These are phyloP conservation scores for Erodium maritimum DNA, from an alignment of 345 rosid species.

Conservation along the genomic window DNA sequence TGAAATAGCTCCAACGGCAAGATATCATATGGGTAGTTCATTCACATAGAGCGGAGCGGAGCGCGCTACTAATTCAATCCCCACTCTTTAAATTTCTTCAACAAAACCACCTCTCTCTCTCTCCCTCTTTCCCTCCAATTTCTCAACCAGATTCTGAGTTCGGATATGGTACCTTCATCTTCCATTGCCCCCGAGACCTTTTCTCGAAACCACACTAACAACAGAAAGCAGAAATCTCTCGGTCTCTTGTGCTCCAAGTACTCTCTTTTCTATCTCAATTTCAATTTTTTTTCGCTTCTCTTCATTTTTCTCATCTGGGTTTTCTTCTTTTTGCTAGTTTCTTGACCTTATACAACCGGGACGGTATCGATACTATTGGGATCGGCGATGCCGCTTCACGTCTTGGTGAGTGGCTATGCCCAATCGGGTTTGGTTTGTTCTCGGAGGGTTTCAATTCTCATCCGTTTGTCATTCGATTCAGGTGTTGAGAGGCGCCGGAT, in stretches of 20 bases:
- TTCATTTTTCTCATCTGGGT: neutral
- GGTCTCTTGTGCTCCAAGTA: slow-evolving; percentile 89
- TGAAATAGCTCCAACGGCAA: too few species aligned
- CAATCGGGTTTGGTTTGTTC: neutral
- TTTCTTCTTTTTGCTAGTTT: slow-evolving; percentile 31
- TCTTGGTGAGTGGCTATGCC: slow-evolving; percentile 38
- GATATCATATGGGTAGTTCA: too few species aligned
- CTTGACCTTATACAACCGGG: slow-evolving; percentile 57
- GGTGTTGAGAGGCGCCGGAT: slow-evolving; percentile 86
- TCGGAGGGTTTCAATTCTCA: neutral
- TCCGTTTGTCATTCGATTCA: slow-evolving; percentile 8
- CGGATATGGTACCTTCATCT: neutral
- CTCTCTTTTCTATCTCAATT: slow-evolving; percentile 1
- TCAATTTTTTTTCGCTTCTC: too few species aligned
- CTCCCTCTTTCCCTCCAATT: neutral
- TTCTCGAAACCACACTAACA: slow-evolving; percentile 43
- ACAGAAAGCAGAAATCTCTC: slow-evolving; percentile 81
- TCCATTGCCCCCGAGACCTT: slow-evolving; percentile 22
- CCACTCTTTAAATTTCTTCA: too few species aligned
- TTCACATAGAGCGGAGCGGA: too few species aligned
- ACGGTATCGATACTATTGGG: slow-evolving; percentile 52
- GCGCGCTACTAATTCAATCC: too few species aligned
- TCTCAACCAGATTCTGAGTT: neutral
- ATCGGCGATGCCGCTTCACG: slow-evolving; percentile 68
- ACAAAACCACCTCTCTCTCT: too few species aligned